Evolutionary conservation across 2,329 filamentous ascomycete species (phyloP), one percentile per base, ranked within the genome.

Genomic region (Apiospora hydei): DNA sequence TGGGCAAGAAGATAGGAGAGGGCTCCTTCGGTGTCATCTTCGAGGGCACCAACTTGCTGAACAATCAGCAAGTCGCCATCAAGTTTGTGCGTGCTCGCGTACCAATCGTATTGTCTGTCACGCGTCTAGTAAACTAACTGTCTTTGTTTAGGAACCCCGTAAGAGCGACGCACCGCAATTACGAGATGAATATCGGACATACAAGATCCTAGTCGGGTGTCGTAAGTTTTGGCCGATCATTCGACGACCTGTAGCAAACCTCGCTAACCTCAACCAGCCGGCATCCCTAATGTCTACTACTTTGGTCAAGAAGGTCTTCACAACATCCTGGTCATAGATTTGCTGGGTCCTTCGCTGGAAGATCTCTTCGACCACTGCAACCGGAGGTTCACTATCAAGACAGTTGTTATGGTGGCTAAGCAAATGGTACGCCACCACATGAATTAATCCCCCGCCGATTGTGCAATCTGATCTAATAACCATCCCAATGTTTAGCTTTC

Each of bases 1-100:
- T 99, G 77, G 96, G 96, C 79, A 98, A 98, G 90, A 99, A 99
- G 88, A 98, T 99, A 78, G 96, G 96, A 83, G 96, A 98, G 90
- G 96, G 96, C 76, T 98, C 95, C 51, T 98, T 98, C 81, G 96
- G 96, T 87, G 96, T 98, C 78, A 98, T 98, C 82, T 98, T 98
- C 81, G 96, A 98, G 85, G 96, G 96, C 78, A 98, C 95, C 81
- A 99, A 99, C 83, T 89, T 99, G 78, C 89, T 99, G 83, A 99
- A 99, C 88, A 98, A 97, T 85, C 96, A 98, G 84, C 95, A 98
- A 86, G 96, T 99, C 75, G 96, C 96, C 80, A 99, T 99, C 88
- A 99, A 99, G 88, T 99, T 99, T 85, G 94, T 97, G 86, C 81
- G 94, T 91, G 49, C 70, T 71, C 76, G 74, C 57, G 75, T 57